phyloP scores from a whole-genome alignment of 1,284 basidiomycete genomes.

The Marasmius fiardii region DNA sequence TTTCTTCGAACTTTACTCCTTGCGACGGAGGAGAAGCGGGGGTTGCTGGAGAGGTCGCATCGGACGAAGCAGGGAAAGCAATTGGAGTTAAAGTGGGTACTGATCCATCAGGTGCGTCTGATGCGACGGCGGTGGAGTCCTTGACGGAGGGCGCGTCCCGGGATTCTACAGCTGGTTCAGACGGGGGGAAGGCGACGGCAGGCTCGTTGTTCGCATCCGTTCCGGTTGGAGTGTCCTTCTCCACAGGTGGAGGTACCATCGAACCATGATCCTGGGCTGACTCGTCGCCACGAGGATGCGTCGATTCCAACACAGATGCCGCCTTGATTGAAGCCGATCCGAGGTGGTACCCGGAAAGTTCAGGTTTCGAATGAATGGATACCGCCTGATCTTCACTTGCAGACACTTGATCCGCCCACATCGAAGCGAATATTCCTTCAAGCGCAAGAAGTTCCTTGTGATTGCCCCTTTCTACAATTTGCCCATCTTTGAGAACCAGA shows the following conservation, averaged over 20 bases:
- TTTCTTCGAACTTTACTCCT: conserved; percentile 51
- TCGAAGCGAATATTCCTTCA: conserved; percentile 70
- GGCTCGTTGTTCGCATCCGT: conserved; percentile 8
- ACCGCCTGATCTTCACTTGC: conserved; percentile 45
- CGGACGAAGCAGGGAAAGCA: conserved; percentile 30
- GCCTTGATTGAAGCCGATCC: conserved; percentile 15
- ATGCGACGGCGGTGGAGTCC: not conserved
- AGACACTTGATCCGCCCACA: conserved; percentile 80
- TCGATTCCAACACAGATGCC: conserved; percentile 1
- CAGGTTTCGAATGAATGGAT: conserved; percentile 36
- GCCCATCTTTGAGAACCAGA: conserved; percentile 77
- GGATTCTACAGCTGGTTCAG: conserved; percentile 19
- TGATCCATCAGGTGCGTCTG: conserved; percentile 18
- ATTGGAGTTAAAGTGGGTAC: conserved; percentile 21
- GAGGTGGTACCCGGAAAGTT: conserved; percentile 37
- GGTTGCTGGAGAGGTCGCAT: conserved; percentile 13
- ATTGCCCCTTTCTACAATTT: conserved; percentile 75
- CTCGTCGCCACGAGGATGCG: not conserved
- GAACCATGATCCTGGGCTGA: not conserved
- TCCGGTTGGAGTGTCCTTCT: conserved; percentile 6
- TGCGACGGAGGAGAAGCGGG: conserved; percentile 23
- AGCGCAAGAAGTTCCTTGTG: conserved; percentile 70
- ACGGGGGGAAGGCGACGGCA: conserved; percentile 41
- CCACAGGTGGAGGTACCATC: conserved; percentile 10
- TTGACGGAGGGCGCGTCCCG: not conserved